These are phyloP conservation scores for Senna siamea DNA, from an alignment of 306 rosid species.

Conservation along the genomic window DNA sequence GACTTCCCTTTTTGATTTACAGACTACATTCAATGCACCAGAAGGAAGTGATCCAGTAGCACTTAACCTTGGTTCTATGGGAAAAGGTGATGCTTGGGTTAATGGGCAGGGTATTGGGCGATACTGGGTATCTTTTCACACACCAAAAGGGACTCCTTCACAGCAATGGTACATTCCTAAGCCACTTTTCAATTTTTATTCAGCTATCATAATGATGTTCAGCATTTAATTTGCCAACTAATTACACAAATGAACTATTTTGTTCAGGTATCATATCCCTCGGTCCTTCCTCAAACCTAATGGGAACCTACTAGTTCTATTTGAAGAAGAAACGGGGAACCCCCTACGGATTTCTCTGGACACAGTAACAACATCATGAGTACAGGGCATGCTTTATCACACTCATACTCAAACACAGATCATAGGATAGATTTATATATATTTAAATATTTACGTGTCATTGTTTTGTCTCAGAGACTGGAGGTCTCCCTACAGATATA, in stretches of 20 bases:
- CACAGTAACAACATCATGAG: conserved; percentile 37
- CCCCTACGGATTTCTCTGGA: conserved; percentile 41
- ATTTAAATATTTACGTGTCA: conserved; percentile 16
- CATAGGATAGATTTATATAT: neutral
- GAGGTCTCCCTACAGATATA: neutral
- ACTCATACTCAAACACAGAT: neutral
- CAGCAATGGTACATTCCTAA: conserved; percentile 69
- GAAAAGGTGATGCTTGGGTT: conserved; percentile 82
- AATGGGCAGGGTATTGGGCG: conserved; percentile 84
- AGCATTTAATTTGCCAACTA: conserved; percentile 24
- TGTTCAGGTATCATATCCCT: conserved; percentile 82
- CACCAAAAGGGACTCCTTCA: conserved; percentile 70
- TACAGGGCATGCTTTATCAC: conserved; percentile 4
- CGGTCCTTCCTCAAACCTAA: conserved; percentile 70
- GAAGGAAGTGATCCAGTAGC: conserved; percentile 66
- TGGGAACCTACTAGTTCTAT: conserved; percentile 54
- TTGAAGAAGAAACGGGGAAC: conserved; percentile 22
- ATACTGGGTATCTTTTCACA: conserved; percentile 83
- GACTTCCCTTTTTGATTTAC: conserved; percentile 29
- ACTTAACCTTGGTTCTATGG: conserved; percentile 84
- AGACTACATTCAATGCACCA: conserved; percentile 79
- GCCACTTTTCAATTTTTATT: neutral
- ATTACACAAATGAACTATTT: neutral
- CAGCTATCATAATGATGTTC: neutral
- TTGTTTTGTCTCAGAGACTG: conserved; percentile 16